Evolutionary conservation across 1,139 yeast genomes (phyloP).

Genomic region (Debaryomyces subglobosus): DNA sequence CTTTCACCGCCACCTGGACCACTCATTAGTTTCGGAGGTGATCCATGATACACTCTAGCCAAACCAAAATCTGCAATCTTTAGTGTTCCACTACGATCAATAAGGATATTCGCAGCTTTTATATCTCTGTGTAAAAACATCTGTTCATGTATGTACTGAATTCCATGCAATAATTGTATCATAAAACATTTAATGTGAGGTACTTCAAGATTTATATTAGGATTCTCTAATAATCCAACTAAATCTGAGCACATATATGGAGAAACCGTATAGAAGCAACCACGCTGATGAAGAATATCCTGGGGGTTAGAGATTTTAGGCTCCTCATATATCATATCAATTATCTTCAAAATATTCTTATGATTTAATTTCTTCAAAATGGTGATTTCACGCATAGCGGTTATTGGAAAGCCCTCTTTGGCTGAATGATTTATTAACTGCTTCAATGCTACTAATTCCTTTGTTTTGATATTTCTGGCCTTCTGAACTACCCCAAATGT

Average conservation of each 20-base stretch:
- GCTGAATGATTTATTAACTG: conserved; percentile 81
- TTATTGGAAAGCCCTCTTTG: conserved; percentile 92
- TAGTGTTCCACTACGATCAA: conserved; percentile 74
- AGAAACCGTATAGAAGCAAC: conserved; percentile 79
- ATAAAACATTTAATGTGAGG: conserved; percentile 83
- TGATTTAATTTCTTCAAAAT: conserved; percentile 75
- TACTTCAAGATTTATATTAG: conserved; percentile 60
- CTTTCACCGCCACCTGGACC: conserved; percentile 77
- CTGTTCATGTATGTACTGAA: conserved; percentile 77
- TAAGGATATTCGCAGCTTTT: conserved; percentile 88
- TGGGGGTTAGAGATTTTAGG: conserved; percentile 41
- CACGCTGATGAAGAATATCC: conserved; percentile 43
- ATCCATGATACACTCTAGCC: conserved; percentile 80
- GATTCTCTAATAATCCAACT: conserved; percentile 89
- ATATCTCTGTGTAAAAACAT: conserved; percentile 85
- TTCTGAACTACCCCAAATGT: conserved; percentile 55
- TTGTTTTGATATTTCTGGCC: conserved; percentile 35
- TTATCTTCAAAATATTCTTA: conserved; percentile 69
- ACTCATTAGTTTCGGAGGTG: conserved; percentile 56
- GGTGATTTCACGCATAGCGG: conserved; percentile 91
- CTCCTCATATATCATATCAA: conserved; percentile 80
- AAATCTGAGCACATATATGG: conserved; percentile 95
- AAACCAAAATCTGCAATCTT: conserved; percentile 62
- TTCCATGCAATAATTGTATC: conserved; percentile 76
- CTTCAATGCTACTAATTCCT: conserved; percentile 58